Conservation (phyloP, 495 filamentous ascomycete genomes). For the Tuber indicum region DNA sequence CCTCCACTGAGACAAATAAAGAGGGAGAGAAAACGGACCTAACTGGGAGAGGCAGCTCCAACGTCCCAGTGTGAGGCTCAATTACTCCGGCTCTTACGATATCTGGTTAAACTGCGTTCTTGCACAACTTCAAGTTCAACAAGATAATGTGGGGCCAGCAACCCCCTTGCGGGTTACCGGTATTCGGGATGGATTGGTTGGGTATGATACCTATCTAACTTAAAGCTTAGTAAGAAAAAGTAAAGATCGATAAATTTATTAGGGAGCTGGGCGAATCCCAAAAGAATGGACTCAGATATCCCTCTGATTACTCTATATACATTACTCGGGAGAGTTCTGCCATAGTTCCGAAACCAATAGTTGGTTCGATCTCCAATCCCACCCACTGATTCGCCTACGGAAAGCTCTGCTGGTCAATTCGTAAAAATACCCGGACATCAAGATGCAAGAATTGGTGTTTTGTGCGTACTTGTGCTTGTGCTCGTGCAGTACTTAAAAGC, state of each 20-base stretch:
- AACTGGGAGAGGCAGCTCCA: too few relatives aligned
- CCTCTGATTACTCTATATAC: too few relatives aligned
- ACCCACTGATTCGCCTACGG: neutral
- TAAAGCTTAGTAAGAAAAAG: neutral
- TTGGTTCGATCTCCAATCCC: neutral
- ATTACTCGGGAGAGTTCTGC: neutral
- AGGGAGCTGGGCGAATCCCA: too few relatives aligned
- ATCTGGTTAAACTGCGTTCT: neutral
- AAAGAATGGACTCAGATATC: too few relatives aligned
- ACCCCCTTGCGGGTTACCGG: neutral
- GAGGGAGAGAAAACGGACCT: too few relatives aligned
- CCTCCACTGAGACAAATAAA: too few relatives aligned
- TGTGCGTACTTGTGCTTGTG: too few relatives aligned
- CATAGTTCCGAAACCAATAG: neutral
- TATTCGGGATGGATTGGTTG: neutral
- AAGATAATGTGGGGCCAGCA: neutral
- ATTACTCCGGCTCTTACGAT: neutral
- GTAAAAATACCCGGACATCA: neutral
- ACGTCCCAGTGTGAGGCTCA: too few relatives aligned
- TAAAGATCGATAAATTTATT: too few relatives aligned
- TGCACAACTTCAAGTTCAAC: neutral
- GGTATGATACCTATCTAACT: neutral
- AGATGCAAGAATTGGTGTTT: neutral
- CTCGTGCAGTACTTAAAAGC: too few relatives aligned
- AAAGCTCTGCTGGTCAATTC: neutral